Conservation (phyloP, 2,329 filamentous ascomycete species). For the Penicillium sp. region DNA sequence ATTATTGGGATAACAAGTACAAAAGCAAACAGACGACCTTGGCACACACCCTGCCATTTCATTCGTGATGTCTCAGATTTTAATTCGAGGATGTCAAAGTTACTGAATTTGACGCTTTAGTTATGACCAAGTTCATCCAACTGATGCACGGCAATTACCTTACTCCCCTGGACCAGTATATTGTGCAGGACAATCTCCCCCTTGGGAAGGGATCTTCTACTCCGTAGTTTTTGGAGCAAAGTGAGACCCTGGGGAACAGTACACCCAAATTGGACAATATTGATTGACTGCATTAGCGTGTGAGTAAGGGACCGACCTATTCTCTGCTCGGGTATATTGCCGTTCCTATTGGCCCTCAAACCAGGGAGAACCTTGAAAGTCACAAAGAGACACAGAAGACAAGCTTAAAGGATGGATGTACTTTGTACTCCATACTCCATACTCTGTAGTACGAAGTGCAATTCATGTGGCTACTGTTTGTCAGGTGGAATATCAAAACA, state of each 20-base stretch:
- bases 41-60: background rate
- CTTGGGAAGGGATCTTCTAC: background rate
- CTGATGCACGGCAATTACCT: slow-evolving; percentile 1
- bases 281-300: slow-evolving; percentile 6
- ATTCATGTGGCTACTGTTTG: background rate
- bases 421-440: too few relatives aligned
- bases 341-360: background rate
- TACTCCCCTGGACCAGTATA: slow-evolving; percentile 2
- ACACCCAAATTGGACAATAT: slow-evolving; percentile 14
- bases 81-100: background rate
- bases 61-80: slow-evolving; percentile 17
- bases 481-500: background rate
- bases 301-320: slow-evolving; percentile 3
- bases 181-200: slow-evolving; percentile 1
- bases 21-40: slow-evolving; percentile 1
- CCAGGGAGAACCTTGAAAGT: too few relatives aligned
- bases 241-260: background rate
- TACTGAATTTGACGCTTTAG: background rate
- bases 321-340: background rate
- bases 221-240: background rate
- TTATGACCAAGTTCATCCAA: background rate
- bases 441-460: background rate
- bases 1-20: background rate
- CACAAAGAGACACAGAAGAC: background rate
- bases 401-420: background rate